Conservation (phyloP, 2,329 filamentous ascomycete species). For the Diaporthe australafricana region DNA sequence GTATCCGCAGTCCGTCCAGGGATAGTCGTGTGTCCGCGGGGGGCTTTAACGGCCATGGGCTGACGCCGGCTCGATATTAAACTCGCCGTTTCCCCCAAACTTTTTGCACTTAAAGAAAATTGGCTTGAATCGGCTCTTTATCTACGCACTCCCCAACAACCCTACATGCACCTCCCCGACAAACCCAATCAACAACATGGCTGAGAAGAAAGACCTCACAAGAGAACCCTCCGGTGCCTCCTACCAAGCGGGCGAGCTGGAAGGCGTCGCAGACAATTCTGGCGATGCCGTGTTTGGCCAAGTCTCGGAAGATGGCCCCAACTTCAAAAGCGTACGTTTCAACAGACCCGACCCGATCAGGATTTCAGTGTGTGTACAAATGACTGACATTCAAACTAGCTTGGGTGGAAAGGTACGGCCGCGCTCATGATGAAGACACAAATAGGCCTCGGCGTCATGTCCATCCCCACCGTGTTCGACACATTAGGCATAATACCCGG, state of each 20-base stretch:
- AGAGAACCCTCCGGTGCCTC: neutral
- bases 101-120: conserved; percentile 3
- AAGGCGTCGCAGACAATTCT: neutral
- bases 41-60: conserved; percentile 7
- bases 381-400: neutral
- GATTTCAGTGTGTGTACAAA: neutral
- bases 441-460: conserved; percentile 9
- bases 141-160: neutral
- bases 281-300: conserved; percentile 9
- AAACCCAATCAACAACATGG: conserved; percentile 1
- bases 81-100: neutral
- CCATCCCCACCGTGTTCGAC: conserved; percentile 20
- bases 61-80: conserved; percentile 6
- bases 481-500: conserved; percentile 8
- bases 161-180: neutral
- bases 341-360: neutral
- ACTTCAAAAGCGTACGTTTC: conserved; percentile 12
- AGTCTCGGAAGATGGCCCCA: conserved; percentile 9
- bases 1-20: neutral
- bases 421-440: conserved; percentile 14
- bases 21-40: neutral
- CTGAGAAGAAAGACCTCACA: conserved; percentile 18
- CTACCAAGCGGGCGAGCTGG: neutral
- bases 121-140: neutral
- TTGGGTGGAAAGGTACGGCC: conserved; percentile 10